phyloP scores from a whole-genome alignment of 257 asterid genomes.

The Jacaranda copaia region DNA sequence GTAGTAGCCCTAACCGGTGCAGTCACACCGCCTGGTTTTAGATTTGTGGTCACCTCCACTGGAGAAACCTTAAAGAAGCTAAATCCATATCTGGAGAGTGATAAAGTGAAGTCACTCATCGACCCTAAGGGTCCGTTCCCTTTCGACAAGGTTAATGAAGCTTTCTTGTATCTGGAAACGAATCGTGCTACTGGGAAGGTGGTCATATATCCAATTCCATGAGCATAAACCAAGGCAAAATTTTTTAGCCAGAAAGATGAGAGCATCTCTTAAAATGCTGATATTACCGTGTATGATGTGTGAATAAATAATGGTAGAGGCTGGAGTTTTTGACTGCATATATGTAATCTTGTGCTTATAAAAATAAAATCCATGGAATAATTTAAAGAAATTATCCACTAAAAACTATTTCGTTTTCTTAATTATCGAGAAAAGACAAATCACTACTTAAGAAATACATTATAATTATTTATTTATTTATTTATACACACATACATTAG shows the following conservation, averaged over 20 bases:
- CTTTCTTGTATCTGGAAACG: slow-evolving; percentile 78
- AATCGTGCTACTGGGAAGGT: slow-evolving; percentile 82
- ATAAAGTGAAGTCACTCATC: slow-evolving; percentile 71
- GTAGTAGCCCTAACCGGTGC: slow-evolving; percentile 85
- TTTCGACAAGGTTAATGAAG: slow-evolving; percentile 79
- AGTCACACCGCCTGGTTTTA: slow-evolving; percentile 82
- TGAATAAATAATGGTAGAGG: not conserved
- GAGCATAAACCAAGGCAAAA: slow-evolving; percentile 26
- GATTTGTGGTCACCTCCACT: slow-evolving; percentile 83
- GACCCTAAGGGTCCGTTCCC: slow-evolving; percentile 87
- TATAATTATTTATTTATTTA: no score
- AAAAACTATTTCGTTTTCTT: no score
- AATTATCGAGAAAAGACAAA: no score
- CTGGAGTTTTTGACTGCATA: not conserved
- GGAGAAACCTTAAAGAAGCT: slow-evolving; percentile 72
- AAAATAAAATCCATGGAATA: not conserved
- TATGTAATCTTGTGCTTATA: not conserved
- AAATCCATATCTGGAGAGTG: slow-evolving; percentile 76
- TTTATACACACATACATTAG: no score
- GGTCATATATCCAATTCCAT: slow-evolving; percentile 81
- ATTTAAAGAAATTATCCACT: no score
- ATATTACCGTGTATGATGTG: not conserved
- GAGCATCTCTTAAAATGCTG: slow-evolving; percentile 18
- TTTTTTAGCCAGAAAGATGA: slow-evolving; percentile 31
- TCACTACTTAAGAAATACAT: no score